Evolutionary conservation across 768 basidiomycete genomes (phyloP), one percentile per base, ranked within the genome.

Genomic region (Roridomyces roridus): DNA sequence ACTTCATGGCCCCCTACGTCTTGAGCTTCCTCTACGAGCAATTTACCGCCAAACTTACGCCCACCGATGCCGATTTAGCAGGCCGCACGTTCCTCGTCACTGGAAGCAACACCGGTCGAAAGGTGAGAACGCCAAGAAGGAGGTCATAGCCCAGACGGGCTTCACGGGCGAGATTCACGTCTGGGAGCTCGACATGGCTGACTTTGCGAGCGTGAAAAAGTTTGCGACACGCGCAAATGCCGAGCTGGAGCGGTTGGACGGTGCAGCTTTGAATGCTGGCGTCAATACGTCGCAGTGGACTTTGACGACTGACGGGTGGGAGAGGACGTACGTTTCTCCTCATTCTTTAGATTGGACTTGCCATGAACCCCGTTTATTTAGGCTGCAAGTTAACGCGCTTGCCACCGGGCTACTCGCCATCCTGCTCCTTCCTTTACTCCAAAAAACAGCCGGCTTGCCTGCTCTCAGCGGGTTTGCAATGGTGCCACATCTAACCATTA

Each of bases 81-180:
- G 69, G 70, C n/a, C 75, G 74, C 65, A 75, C 77, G 28, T 61
- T 70, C 18, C 67, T 77, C 40, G 72, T 76, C 18, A 72, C 73
- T 17, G 78, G 78, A 2, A 72, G 72, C 17, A 79, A 77, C 51
- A 63, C 71, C 1, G 78, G 70, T 6, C 70, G 26, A 74, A 68
- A 40, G 73, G 68, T 0, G 59, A 56, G 4, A 28, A 46, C 2
- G 65, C 72, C 15, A 24, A 60, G 9, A 46, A 49, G 6, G 57
- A 68, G 61, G 42, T 24, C 57, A 49, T 34, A 17, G 29, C 1
- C 18, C 28, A 51, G 24, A 73, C 69, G 1, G 66, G 65, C 4
- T 74, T 54, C 59, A 41, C 44, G 8, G 43, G 48, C 10, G 21
- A 11, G 21, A 40, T 73, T 23, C 67, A 71, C 15, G 66, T 67